Conservation (phyloP, 768 basidiomycete genomes). For the Russula emetica region DNA sequence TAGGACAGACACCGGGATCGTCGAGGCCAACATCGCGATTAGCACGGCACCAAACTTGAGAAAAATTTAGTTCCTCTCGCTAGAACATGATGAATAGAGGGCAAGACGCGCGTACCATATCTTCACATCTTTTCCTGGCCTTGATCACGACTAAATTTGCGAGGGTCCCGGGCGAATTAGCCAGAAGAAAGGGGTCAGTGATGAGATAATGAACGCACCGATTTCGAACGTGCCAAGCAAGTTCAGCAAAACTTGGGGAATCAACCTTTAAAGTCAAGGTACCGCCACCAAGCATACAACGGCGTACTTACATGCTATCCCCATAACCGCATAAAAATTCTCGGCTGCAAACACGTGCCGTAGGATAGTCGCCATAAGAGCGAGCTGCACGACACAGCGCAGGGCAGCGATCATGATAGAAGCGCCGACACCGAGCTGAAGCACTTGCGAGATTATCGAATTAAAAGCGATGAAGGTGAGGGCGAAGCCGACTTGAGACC, state of each 20-base stretch:
- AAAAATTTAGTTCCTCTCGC: not conserved
- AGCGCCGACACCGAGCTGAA: constrained; percentile 66
- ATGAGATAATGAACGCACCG: constrained; percentile 42
- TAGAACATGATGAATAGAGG: not conserved
- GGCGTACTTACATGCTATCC: constrained; percentile 60
- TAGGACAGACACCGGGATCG: constrained; percentile 73
- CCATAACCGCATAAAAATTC: constrained; percentile 68
- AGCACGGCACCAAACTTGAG: constrained; percentile 62
- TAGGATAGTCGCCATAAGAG: constrained; percentile 66
- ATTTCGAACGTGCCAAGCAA: constrained; percentile 73
- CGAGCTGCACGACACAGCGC: constrained; percentile 75
- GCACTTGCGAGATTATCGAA: constrained; percentile 55
- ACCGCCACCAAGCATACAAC: not conserved
- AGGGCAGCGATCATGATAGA: constrained; percentile 65
- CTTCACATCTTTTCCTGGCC: constrained; percentile 60
- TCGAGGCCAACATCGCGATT: constrained; percentile 63
- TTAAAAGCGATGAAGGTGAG: constrained; percentile 74
- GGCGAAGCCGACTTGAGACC: constrained; percentile 70
- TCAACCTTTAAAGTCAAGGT: not conserved
- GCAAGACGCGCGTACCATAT: constrained; percentile 53
- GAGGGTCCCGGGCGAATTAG: constrained; percentile 3
- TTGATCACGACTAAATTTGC: constrained; percentile 63
- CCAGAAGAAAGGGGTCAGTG: not conserved
- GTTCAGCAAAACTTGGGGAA: constrained; percentile 60
- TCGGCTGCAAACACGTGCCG: constrained; percentile 72